These are phyloP conservation scores for Zelonia costaricensis DNA, from an alignment of 208 protist genomes.

Conservation along the genomic window DNA sequence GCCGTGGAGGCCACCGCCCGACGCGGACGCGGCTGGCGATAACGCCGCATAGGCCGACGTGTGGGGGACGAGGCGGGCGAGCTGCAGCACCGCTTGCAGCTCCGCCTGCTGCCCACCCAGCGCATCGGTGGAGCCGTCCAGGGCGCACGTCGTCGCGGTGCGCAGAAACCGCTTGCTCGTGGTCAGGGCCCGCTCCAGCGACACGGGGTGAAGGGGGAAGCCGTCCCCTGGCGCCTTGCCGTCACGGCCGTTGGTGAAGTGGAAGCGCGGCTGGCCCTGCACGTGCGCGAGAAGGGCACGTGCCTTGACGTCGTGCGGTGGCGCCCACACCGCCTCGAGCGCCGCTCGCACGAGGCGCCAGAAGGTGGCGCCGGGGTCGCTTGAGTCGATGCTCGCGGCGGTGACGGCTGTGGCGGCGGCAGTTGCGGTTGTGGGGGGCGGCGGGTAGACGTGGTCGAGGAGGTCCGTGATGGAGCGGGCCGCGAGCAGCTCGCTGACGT, in stretches of 20 bases:
- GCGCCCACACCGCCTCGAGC: constrained; percentile 50
- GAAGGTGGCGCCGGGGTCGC: constrained; percentile 26
- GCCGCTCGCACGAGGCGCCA: constrained; percentile 43
- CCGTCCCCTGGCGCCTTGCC: constrained; percentile 11
- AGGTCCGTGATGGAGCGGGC: constrained; percentile 30
- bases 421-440: not conserved
- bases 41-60: too few relatives aligned
- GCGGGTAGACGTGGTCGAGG: constrained; percentile 14
- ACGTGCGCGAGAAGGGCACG: constrained; percentile 36
- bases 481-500: constrained; percentile 45
- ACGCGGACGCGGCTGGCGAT: not conserved
- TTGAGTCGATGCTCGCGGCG: not conserved
- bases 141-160: constrained; percentile 55
- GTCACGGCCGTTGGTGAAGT: constrained; percentile 22
- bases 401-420: not conserved
- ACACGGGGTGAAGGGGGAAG: constrained; percentile 42
- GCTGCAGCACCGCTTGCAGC: constrained; percentile 55
- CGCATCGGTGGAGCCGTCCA: constrained; percentile 58
- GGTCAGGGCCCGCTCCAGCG: constrained; percentile 60
- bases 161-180: constrained; percentile 58
- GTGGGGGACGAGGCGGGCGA: constrained; percentile 50
- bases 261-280: constrained; percentile 37
- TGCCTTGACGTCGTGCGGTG: constrained; percentile 9
- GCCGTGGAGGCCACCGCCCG: not conserved
- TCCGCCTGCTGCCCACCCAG: constrained; percentile 32